These are phyloP conservation scores for Aspergillus japonicus DNA, from an alignment of 2,329 filamentous ascomycete genomes.

Conservation along the genomic window DNA sequence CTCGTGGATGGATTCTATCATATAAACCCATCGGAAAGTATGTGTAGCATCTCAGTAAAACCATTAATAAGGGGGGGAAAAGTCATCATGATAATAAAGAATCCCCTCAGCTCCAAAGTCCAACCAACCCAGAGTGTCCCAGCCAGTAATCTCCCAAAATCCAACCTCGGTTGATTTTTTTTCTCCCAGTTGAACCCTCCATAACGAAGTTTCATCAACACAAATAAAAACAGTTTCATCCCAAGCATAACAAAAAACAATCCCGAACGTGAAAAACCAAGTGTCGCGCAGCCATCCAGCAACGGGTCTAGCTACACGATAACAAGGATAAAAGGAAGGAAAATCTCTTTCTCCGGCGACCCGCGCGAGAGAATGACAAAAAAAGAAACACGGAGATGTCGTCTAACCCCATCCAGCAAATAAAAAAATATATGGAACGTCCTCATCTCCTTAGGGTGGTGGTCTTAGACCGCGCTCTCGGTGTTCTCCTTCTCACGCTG, in stretches of 20 bases:
- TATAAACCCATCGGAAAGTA: background rate
- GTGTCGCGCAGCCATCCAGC: too few relatives aligned
- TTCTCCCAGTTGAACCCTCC: background rate
- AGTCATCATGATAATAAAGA: background rate
- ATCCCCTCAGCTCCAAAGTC: background rate
- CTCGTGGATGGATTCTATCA: background rate
- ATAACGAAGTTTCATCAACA: background rate
- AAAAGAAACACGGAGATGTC: background rate
- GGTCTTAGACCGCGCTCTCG: conserved; percentile 6
- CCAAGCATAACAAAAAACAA: background rate
- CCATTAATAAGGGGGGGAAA: background rate
- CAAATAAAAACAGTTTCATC: background rate
- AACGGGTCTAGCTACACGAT: too few relatives aligned
- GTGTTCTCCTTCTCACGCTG: conserved; percentile 4
- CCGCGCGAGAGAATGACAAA: conserved; percentile 6
- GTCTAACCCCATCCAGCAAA: too few relatives aligned
- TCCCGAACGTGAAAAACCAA: background rate
- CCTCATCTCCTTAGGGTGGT: too few relatives aligned
- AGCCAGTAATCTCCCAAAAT: background rate
- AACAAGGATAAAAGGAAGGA: background rate
- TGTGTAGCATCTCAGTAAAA: background rate
- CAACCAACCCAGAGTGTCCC: background rate
- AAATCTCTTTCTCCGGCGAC: background rate
- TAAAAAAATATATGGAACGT: background rate
- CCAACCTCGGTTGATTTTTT: background rate